Percentiles rank a stretch among this genome's conserved stretches.
phyloP scores from a whole-genome alignment of 2,329 filamentous ascomycete species.

The Trichoderma afroharzianum region DNA sequence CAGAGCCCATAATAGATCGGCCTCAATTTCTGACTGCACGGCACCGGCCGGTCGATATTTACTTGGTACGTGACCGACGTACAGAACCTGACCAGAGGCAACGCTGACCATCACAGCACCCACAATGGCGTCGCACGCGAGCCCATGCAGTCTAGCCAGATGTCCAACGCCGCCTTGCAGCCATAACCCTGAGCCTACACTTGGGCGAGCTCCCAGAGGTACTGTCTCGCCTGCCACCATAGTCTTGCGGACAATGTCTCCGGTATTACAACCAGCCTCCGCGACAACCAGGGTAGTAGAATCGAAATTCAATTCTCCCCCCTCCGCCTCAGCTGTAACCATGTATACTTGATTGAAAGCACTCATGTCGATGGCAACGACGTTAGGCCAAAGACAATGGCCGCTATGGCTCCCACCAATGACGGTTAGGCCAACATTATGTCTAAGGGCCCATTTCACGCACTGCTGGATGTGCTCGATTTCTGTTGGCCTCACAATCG shows the following conservation, averaged over 20 bases:
- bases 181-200: conserved; percentile 60
- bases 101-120: conserved; percentile 57
- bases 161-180: conserved; percentile 64
- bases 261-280: conserved; percentile 52
- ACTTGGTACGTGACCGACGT: conserved; percentile 48
- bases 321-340: conserved; percentile 33
- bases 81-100: conserved; percentile 43
- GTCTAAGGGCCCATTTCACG: conserved; percentile 52
- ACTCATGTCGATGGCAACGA: conserved; percentile 56
- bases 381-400: conserved; percentile 51
- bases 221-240: conserved; percentile 50
- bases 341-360: conserved; percentile 50
- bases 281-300: conserved; percentile 43
- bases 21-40: conserved; percentile 44
- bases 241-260: conserved; percentile 48
- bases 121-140: conserved; percentile 58
- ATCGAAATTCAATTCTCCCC: conserved; percentile 16
- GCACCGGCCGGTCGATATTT: conserved; percentile 40
- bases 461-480: conserved; percentile 51
- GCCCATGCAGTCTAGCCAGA: conserved; percentile 50
- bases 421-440: conserved; percentile 44
- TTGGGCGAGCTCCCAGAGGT: conserved; percentile 58
- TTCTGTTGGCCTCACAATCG: conserved; percentile 43
- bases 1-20: conserved; percentile 53
- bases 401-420: conserved; percentile 58